Base-by-base conservation (phyloP, 164 flowering plant species). In the Tinospora cordifolia region DNA sequence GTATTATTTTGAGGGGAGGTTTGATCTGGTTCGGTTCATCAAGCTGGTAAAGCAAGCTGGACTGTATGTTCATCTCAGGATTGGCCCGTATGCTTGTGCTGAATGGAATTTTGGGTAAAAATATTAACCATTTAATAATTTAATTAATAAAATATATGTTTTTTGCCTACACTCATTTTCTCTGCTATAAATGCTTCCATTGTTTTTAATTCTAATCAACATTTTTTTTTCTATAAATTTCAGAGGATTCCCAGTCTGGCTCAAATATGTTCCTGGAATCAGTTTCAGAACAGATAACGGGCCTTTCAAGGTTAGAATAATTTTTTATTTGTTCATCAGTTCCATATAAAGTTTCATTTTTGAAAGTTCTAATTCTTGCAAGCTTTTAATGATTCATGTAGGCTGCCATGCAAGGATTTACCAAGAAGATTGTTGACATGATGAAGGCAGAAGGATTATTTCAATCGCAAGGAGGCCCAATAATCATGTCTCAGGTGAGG, bases 41-140 rank as follows among this genome's bases (percentile, higher is more conserved):
- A 92, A 92, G 88, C 81, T 87, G 74, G 88, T 83, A 69, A 69
- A 89, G 76, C 79, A 87, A 78, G 92, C 97, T 2, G 99, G 99
- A 17, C 84, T 94, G 10, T 94, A 86, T 81, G 92, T 86, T 73
- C 85, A 92, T 85, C 93, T 94, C 72, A 79, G 99, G 71, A 86
- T 94, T 74, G 99, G 98, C 26, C 99, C 99, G 66, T 94, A 94
- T 85, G 94, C 83, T 75, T 94, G 99, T 81, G 99, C 97, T 26
- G 98, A 94, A 75, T 94, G 99, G 99, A 94, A 94, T 78, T 94
- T 89, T 79, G 99, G 99, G 98, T 94, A 88, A 83, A 40, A 4
- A 59, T 0, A 17, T 8, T 49, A 67, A 47, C 34, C 36, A 60
- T 9, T 60, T 24, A 12, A 24, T 60, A 3, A 60, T 26, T 26